Conservation (phyloP, 176 grass and related monocot genomes). For the Hsuehochloa calcarea region DNA sequence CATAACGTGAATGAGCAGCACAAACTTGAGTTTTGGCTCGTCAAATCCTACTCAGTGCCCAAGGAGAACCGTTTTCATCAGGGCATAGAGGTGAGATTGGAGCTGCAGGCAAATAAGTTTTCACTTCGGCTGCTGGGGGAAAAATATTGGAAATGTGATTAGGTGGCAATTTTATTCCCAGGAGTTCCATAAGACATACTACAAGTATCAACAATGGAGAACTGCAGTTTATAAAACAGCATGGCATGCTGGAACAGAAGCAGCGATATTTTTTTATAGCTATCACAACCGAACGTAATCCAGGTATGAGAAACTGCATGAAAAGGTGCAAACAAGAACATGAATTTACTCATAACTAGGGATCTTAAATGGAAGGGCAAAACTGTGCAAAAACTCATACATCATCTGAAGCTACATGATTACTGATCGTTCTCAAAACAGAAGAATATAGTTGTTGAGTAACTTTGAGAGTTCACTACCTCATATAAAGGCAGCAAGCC, state of each 20-base stretch:
- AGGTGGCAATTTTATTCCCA: slow-evolving; percentile 16
- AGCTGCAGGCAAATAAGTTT: neutral
- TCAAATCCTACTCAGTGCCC: neutral
- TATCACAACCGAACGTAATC: neutral
- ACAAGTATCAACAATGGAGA: slow-evolving; percentile 33
- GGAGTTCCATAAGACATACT: slow-evolving; percentile 2
- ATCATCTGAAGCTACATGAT: neutral
- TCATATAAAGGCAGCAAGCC: slow-evolving; percentile 91
- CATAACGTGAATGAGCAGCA: neutral
- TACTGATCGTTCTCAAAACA: neutral
- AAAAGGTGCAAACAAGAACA: neutral
- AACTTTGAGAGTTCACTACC: slow-evolving; percentile 24
- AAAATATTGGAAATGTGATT: neutral
- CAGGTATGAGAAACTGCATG: slow-evolving; percentile 31
- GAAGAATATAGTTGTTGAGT: neutral
- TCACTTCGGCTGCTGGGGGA: neutral
- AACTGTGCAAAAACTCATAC: neutral
- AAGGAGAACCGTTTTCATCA: neutral
- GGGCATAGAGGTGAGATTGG: neutral
- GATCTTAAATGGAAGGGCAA: neutral
- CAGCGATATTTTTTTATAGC: neutral
- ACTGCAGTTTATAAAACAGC: neutral
- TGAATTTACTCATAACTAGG: neutral
- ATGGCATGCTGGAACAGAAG: neutral
- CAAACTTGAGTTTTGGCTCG: too few relatives aligned